Evolutionary conservation across 2,329 filamentous ascomycete genomes (phyloP), one percentile per base, ranked within the genome.

Genomic region (Onygenales sp.): DNA sequence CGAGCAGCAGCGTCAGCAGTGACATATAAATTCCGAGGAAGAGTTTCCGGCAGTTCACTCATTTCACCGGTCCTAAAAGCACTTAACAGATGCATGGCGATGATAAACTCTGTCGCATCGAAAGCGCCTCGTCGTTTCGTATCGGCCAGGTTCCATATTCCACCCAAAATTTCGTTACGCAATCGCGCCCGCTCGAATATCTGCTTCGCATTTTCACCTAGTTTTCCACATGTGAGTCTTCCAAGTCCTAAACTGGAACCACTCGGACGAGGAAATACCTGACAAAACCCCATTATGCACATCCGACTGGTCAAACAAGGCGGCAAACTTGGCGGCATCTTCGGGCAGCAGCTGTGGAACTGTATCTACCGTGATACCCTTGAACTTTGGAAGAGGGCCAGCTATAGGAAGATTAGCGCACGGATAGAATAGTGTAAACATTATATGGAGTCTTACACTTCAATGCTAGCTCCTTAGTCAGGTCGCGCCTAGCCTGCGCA

Each of bases 31-130:
- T 86, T 87, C 10, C 88, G 83, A 5, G 93, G 93, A 2, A 98
- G 79, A 31, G 86, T 82, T 56, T 76, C 86, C 1, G 93, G 93
- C 54, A 97, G 78, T 17, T 81, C 83, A 58, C 89, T 84, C 68
- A 98, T 79, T 33, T 84, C 78, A 21, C 90, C 87, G 10, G 84
- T 86, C 76, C 95, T 95, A 73, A 89, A 89, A 10, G 90, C 95
- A 11, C 89, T 92, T 57, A 98, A 78, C 56, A 98, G 77, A 69
- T 98, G 93, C 93, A 98, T 98, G 45, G 93, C 93, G 64, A 98
- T 94, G 66, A 95, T 87, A 68, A 98, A 98, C 64, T 97, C 93
- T 11, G 90, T 92, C 62, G 85, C 79, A 54, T 91, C 87, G 38
- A 98, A 78, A 35, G 86, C 84, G 50, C 93, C 93, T 51, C 91